Evolutionary conservation across 768 basidiomycete species (phyloP), one percentile per base, ranked within the genome.

Genomic region (Tylopilus vinaceipallidus): DNA sequence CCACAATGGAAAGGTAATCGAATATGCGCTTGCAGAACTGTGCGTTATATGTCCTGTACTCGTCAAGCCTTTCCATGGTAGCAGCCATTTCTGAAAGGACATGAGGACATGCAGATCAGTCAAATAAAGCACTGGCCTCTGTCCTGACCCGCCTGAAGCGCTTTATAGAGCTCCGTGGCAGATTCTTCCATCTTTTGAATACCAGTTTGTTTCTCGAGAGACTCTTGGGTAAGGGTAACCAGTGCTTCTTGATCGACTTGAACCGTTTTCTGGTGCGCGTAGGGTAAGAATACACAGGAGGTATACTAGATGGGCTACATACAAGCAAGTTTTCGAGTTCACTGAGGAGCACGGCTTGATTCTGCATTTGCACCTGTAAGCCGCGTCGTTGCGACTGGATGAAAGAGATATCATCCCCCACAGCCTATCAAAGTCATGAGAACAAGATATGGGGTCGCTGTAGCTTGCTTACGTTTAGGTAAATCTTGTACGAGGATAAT

Each of bases 341-440:
- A 27, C 73, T 75, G 35, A 98, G 70, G 9, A 99, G 75, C 14
- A 85, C 83, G 20, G 86, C 80, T 67, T 98, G 95, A 60, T 98
- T 99, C 62, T 95, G 92, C 9, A 87, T 98, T 62, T 98, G 95
- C 4, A 98, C 94, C 69, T 99, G 97, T 30, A 99, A 74, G 55
- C 97, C 97, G 40, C 95, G 82, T 64, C 95, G 94, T 67, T 98
- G 95, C 1, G 89, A 89, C 70, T 98, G 97, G 59, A 99, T 99
- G 64, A 83, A 94, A 7, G 80, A 81, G 47, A 99, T 99, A 64
- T 99, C 97, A 50, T 99, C 97, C 45, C 81, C 82, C 33, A 97
- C 95, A 47, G 91, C 88, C 95, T 98, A 59, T 27, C 13, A 47
- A 32, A 39, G 24, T 17, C 22, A 26, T 65, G 39, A 68, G 61